Evolutionary conservation across 1,139 yeast genomes (phyloP).

Genomic region (Debaryomyces coudertii): DNA sequence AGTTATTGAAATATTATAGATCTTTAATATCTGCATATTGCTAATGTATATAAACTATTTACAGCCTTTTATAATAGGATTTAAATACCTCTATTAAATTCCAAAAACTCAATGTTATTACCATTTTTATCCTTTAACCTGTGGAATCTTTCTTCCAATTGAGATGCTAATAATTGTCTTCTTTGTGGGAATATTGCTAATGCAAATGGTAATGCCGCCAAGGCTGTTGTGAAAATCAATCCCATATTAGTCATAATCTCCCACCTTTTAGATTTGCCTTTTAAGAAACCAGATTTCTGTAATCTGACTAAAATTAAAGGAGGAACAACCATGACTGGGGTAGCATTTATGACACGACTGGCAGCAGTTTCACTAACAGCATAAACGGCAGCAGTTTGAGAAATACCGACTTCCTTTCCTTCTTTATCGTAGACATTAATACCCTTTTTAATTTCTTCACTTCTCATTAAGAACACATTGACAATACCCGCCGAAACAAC

Average conservation of each 20-base stretch:
- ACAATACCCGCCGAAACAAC: conserved; percentile 96
- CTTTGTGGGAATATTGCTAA: conserved; percentile 94
- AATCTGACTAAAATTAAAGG: conserved; percentile 79
- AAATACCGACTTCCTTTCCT: conserved; percentile 74
- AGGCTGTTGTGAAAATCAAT: conserved; percentile 79
- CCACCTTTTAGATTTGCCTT: conserved; percentile 63
- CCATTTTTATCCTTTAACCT: conserved; percentile 67
- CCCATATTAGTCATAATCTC: conserved; percentile 80
- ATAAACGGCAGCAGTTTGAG: conserved; percentile 81
- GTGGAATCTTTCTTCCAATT: conserved; percentile 66
- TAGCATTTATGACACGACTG: conserved; percentile 91
- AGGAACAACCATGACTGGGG: conserved; percentile 96
- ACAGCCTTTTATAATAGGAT: conserved; percentile 4
- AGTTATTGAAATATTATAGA: conserved; percentile 7
- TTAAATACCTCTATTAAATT: conserved; percentile 91
- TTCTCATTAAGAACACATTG: conserved; percentile 92
- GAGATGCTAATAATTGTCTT: conserved; percentile 57
- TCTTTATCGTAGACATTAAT: conserved; percentile 67
- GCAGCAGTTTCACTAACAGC: conserved; percentile 98
- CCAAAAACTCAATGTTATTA: conserved; percentile 58
- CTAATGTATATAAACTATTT: conserved; percentile 7
- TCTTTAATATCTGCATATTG: not conserved
- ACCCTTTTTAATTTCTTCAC: conserved; percentile 90
- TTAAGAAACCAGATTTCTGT: conserved; percentile 65
- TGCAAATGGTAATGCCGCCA: conserved; percentile 90